phyloP scores from a whole-genome alignment of 164 flowering plant genomes.

The Chloranthus sessilifolius region DNA sequence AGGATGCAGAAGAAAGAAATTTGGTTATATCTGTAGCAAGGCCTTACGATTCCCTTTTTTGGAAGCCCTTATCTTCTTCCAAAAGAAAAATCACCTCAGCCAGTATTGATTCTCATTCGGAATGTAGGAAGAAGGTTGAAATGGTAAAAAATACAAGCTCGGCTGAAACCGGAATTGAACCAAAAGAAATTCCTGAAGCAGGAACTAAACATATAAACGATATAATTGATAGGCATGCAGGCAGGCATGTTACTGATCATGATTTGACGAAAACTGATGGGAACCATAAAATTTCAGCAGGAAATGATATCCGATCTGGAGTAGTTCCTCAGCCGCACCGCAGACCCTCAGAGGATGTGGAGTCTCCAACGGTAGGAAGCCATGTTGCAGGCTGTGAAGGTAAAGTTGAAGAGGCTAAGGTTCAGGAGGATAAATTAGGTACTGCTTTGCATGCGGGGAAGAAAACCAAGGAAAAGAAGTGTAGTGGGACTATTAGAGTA shows the following conservation, averaged over 20 bases:
- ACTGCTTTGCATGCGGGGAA: background rate
- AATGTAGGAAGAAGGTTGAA: conserved; percentile 17
- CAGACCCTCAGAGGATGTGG: conserved; percentile 13
- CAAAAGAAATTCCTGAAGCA: conserved; percentile 16
- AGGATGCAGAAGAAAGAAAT: conserved; percentile 71
- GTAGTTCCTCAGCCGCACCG: conserved; percentile 12
- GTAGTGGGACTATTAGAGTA: no score
- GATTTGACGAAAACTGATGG: conserved; percentile 7
- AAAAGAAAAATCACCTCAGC: conserved; percentile 4
- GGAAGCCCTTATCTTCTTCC: conserved; percentile 18
- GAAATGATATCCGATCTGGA: conserved; percentile 12
- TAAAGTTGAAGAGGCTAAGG: conserved; percentile 12
- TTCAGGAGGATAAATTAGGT: conserved; percentile 14
- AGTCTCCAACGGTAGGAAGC: conserved; percentile 3
- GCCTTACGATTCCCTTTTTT: conserved; percentile 55
- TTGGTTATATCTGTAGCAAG: conserved; percentile 41
- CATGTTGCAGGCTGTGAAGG: conserved; percentile 6
- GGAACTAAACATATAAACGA: conserved; percentile 11
- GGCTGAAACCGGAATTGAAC: conserved; percentile 11
- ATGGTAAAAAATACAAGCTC: conserved; percentile 13
- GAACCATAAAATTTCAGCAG: conserved; percentile 1
- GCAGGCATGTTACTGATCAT: background rate
- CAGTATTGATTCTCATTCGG: conserved; percentile 15
- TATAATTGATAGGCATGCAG: conserved; percentile 1
- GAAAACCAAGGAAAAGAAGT: background rate